These are phyloP conservation scores for Penicillium expansum DNA, from an alignment of 2,329 filamentous ascomycete genomes.

Conservation along the genomic window DNA sequence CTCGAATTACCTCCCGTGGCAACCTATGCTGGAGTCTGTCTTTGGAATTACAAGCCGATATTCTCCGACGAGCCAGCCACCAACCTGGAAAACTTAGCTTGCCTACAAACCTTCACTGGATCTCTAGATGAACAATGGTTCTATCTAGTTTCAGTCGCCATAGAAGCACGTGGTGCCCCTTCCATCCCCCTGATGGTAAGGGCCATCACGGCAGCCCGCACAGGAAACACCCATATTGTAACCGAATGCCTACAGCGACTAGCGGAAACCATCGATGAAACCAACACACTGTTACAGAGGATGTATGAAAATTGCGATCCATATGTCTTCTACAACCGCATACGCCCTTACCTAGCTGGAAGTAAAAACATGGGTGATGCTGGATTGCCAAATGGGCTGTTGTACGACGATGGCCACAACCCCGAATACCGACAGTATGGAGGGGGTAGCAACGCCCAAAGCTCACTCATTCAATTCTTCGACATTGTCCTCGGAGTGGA, in stretches of 20 bases:
- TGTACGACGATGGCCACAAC: slow-evolving; percentile 78
- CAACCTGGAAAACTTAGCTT: slow-evolving; percentile 81
- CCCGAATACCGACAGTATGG: slow-evolving; percentile 77
- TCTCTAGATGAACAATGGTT: slow-evolving; percentile 98
- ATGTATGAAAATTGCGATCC: slow-evolving; percentile 98
- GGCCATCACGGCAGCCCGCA: slow-evolving; percentile 76
- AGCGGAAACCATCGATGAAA: slow-evolving; percentile 82
- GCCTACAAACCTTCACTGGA: slow-evolving; percentile 86
- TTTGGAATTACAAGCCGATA: slow-evolving; percentile 97
- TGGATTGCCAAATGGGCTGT: slow-evolving; percentile 79
- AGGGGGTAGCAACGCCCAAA: slow-evolving; percentile 95
- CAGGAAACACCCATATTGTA: slow-evolving; percentile 67
- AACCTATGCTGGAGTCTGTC: slow-evolving; percentile 84
- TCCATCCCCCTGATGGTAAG: slow-evolving; percentile 85
- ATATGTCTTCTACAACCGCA: slow-evolving; percentile 90
- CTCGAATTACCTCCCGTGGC: slow-evolving; percentile 89
- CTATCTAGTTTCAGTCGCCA: slow-evolving; percentile 91
- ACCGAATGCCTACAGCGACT: slow-evolving; percentile 74
- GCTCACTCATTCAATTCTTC: slow-evolving; percentile 95
- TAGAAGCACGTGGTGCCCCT: slow-evolving; percentile 85
- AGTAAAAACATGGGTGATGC: slow-evolving; percentile 98
- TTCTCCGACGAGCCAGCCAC: slow-evolving; percentile 80
- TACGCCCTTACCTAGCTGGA: slow-evolving; percentile 91
- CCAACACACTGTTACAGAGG: slow-evolving; percentile 72
- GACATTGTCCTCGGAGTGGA: slow-evolving; percentile 87